A percentile compares a stretch with the other conserved stretches of the same genome.
Conservation (phyloP, 306 rosid species). For the Arachis hypogaea region DNA sequence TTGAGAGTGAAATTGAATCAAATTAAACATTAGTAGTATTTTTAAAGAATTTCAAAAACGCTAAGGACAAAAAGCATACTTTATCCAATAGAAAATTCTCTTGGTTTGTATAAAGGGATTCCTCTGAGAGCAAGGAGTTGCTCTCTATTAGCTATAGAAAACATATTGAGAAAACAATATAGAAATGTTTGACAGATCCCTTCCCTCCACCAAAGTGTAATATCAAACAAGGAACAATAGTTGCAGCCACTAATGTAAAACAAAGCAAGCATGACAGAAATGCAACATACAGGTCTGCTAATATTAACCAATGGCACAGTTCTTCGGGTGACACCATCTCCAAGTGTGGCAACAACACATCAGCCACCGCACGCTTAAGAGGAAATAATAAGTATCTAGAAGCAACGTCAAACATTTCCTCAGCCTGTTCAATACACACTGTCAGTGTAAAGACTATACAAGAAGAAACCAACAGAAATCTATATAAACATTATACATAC, state of each 20-base stretch:
- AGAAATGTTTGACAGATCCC: neutral
- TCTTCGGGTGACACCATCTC: constrained; percentile 83
- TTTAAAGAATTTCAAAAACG: too few species aligned
- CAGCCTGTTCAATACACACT: constrained; percentile 59
- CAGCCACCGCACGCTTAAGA: constrained; percentile 92
- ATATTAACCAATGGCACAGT: constrained; percentile 82
- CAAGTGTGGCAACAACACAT: constrained; percentile 81
- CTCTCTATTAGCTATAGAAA: too few species aligned
- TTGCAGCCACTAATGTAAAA: constrained; percentile 20
- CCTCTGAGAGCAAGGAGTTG: too few species aligned
- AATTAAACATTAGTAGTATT: too few species aligned
- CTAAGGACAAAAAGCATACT: too few species aligned
- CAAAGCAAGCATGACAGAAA: constrained; percentile 35
- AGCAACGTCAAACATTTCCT: constrained; percentile 91
- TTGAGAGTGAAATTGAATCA: too few species aligned
- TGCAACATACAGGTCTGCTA: constrained; percentile 77
- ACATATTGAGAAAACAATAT: neutral
- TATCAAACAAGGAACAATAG: constrained; percentile 2
- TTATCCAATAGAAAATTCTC: too few species aligned
- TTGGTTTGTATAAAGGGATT: too few species aligned
- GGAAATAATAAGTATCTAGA: constrained; percentile 90
- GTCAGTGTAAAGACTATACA: constrained; percentile 39
- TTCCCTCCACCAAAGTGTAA: neutral
- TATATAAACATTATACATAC: constrained; percentile 44
- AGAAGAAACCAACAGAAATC: constrained; percentile 25